These are phyloP conservation scores for Entomortierella beljakovae DNA, from an alignment of 192 early-diverging fungal genomes.

Conservation along the genomic window DNA sequence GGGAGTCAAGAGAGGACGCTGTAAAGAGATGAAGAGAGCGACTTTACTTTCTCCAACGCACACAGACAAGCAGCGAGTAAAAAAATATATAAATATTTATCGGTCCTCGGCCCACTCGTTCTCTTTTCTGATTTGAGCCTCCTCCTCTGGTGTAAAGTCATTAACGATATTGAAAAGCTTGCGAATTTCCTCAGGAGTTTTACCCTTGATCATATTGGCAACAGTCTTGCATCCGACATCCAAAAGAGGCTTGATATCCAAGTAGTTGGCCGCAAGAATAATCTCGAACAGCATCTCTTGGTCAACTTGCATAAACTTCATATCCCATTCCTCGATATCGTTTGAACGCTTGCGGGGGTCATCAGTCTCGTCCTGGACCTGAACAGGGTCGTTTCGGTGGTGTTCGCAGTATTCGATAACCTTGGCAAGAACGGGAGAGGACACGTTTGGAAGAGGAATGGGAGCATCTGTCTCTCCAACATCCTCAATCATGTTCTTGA, in stretches of 20 bases:
- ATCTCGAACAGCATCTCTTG: constrained; percentile 81
- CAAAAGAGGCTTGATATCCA: constrained; percentile 95
- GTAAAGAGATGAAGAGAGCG: neutral
- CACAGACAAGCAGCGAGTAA: neutral
- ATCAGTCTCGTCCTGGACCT: constrained; percentile 57
- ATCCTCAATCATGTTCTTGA: constrained; percentile 83
- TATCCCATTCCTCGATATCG: constrained; percentile 81
- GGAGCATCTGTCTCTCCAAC: constrained; percentile 69
- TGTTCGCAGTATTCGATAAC: constrained; percentile 84
- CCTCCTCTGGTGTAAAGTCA: constrained; percentile 96
- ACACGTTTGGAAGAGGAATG: constrained; percentile 85
- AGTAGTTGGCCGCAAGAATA: constrained; percentile 83
- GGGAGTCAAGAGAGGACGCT: neutral
- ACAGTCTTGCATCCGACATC: constrained; percentile 99
- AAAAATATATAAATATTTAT: constrained; percentile 18
- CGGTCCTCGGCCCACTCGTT: constrained; percentile 77
- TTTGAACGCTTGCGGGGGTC: constrained; percentile 67
- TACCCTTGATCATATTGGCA: constrained; percentile 96
- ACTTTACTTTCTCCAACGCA: too few species aligned
- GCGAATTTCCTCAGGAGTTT: constrained; percentile 91
- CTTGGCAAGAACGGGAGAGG: constrained; percentile 71
- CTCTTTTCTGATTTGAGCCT: constrained; percentile 88
- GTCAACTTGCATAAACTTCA: constrained; percentile 78
- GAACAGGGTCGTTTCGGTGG: constrained; percentile 74
- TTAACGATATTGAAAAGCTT: constrained; percentile 94